phyloP scores from a whole-genome alignment of 495 filamentous ascomycete genomes.

The Penicillium maclennaniae region DNA sequence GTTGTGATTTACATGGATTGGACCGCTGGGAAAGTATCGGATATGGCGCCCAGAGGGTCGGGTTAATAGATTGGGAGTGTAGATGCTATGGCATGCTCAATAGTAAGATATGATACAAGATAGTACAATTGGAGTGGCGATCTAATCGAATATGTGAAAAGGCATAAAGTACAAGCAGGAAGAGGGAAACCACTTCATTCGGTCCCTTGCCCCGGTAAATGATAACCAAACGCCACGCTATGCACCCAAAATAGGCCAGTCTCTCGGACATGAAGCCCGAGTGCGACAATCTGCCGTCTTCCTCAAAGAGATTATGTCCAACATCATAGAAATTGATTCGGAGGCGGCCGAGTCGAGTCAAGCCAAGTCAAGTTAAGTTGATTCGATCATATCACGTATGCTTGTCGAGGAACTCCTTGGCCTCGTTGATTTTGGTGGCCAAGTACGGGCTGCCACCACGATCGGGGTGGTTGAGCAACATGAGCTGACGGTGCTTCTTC shows the following conservation, averaged over 20 bases:
- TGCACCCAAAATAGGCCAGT: slow-evolving; percentile 34
- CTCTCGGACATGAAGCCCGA: not conserved
- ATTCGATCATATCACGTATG: slow-evolving; percentile 19
- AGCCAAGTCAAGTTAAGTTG: not conserved
- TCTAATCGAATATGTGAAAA: slow-evolving; percentile 37
- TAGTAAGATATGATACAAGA: slow-evolving; percentile 10
- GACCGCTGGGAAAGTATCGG: not conserved
- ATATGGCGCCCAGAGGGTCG: not conserved
- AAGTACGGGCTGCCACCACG: slow-evolving; percentile 94
- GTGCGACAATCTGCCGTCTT: not conserved
- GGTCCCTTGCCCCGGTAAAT: slow-evolving; percentile 26
- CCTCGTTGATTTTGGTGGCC: slow-evolving; percentile 96
- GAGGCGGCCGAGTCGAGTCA: not conserved
- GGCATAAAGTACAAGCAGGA: slow-evolving; percentile 25
- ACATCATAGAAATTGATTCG: not conserved
- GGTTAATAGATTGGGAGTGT: not conserved
- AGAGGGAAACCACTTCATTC: not conserved
- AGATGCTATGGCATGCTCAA: not conserved
- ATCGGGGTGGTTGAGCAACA: slow-evolving; percentile 98
- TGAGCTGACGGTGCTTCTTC: slow-evolving; percentile 93
- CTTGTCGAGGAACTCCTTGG: slow-evolving; percentile 95
- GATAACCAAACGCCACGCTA: slow-evolving; percentile 46
- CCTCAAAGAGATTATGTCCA: not conserved
- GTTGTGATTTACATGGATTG: not conserved
- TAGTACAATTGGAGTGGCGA: slow-evolving; percentile 40